Percentiles rank a stretch among this genome's conserved stretches.
phyloP scores from a whole-genome alignment of 805 yeast species.

The Candida ficus region DNA sequence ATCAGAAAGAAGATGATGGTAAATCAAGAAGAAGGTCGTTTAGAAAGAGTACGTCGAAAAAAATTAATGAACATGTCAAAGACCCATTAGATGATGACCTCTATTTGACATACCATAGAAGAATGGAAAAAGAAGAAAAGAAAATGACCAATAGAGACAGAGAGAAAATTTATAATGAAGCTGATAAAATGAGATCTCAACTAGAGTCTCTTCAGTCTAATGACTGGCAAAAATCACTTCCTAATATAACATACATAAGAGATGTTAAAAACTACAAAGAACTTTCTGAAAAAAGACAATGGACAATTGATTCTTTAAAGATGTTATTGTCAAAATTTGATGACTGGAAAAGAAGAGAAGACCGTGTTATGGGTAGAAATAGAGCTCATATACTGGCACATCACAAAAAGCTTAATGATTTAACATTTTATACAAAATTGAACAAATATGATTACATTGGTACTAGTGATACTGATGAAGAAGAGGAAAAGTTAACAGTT shows the following conservation, averaged over 20 bases:
- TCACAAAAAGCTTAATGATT: slow-evolving; percentile 7
- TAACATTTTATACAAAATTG: slow-evolving; percentile 16
- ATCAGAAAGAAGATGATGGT: background rate
- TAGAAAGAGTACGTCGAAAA: slow-evolving; percentile 14
- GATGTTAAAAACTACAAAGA: slow-evolving; percentile 44
- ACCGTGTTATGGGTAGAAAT: slow-evolving; percentile 16
- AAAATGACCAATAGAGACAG: slow-evolving; percentile 49
- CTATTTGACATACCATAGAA: slow-evolving; percentile 43
- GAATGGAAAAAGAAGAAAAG: slow-evolving; percentile 63
- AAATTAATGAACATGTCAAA: background rate
- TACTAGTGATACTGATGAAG: slow-evolving; percentile 26
- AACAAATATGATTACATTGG: slow-evolving; percentile 20
- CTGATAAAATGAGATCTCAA: slow-evolving; percentile 40
- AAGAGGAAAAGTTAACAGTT: slow-evolving; percentile 16
- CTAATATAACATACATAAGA: slow-evolving; percentile 43
- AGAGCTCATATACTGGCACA: slow-evolving; percentile 1
- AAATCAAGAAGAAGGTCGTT: slow-evolving; percentile 6
- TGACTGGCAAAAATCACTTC: slow-evolving; percentile 43
- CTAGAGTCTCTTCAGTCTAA: slow-evolving; percentile 36
- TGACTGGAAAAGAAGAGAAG: slow-evolving; percentile 20
- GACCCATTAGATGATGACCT: slow-evolving; percentile 44
- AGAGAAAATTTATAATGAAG: slow-evolving; percentile 47
- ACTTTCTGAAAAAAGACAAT: slow-evolving; percentile 40
- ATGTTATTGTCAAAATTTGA: slow-evolving; percentile 16
- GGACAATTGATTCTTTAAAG: slow-evolving; percentile 46